phyloP scores from a whole-genome alignment of 352 stramenopile species.

The Globisporangium spinosum region DNA sequence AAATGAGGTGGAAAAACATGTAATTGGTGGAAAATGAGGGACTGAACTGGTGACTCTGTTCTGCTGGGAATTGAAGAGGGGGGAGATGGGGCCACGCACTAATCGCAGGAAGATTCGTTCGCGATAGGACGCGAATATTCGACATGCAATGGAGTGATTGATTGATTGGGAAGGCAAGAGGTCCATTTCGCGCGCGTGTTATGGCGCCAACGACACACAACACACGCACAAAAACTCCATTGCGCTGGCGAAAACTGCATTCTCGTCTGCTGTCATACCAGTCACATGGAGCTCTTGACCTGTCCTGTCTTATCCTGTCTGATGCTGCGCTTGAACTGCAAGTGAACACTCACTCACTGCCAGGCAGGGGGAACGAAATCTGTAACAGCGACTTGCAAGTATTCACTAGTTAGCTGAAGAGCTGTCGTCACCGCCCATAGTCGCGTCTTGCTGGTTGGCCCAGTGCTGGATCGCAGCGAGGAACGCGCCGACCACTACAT shows the following conservation, averaged over 20 bases:
- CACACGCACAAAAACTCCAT: not conserved
- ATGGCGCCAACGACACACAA: not conserved
- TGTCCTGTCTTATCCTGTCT: not conserved
- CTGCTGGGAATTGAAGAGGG: not conserved
- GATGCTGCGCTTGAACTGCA: not conserved
- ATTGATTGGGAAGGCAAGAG: not conserved
- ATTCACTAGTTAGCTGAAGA: slow-evolving; percentile 7
- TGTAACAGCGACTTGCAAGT: not conserved
- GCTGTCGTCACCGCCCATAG: slow-evolving; percentile 26
- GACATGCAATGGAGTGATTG: not conserved
- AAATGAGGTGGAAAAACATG: not conserved
- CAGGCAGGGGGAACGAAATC: not conserved
- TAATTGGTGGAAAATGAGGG: not conserved
- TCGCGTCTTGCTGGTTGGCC: slow-evolving; percentile 53
- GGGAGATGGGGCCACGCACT: not conserved
- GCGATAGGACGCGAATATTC: not conserved
- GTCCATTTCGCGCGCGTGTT: not conserved
- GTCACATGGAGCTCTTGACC: not conserved
- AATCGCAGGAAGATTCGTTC: slow-evolving; percentile 4
- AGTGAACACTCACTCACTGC: not conserved
- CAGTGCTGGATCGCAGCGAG: slow-evolving; percentile 75
- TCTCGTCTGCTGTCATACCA: not conserved
- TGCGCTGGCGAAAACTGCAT: not conserved
- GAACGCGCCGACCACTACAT: slow-evolving; percentile 68
- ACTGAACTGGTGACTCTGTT: not conserved